A percentile compares a stretch with the other conserved stretches of the same genome.
phyloP scores from a whole-genome alignment of 2,329 filamentous ascomycete species.

The Tolypocladium sp. region DNA sequence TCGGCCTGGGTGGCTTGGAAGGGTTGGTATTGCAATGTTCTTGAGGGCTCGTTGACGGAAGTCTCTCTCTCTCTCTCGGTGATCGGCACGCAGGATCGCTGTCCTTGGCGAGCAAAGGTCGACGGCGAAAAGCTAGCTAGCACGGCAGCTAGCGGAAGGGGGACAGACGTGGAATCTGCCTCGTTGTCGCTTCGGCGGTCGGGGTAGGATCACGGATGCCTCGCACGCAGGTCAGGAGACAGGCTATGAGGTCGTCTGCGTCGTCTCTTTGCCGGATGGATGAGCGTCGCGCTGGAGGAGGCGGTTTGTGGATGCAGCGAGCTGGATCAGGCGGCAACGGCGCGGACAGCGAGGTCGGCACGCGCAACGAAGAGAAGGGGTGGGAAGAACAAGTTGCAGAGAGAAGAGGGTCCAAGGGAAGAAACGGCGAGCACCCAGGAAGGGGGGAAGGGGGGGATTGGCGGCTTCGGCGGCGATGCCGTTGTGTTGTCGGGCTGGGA shows the following conservation, averaged over 20 bases:
- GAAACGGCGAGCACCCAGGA: constrained; percentile 9
- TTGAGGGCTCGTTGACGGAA: constrained; percentile 1
- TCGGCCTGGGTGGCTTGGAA: constrained; percentile 9
- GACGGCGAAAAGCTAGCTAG: not conserved
- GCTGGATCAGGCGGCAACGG: constrained; percentile 1
- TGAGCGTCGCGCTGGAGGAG: not conserved
- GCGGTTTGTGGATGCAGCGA: not conserved
- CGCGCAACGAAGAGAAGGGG: not conserved
- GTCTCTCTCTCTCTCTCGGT: not conserved
- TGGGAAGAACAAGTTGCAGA: constrained; percentile 3
- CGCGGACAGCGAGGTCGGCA: not conserved
- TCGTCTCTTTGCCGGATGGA: not conserved
- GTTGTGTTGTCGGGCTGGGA: constrained; percentile 16
- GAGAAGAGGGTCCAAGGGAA: constrained; percentile 5
- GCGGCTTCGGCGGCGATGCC: constrained; percentile 16
- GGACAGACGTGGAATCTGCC: not conserved
- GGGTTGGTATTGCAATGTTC: constrained; percentile 11
- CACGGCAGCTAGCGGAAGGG: not conserved
- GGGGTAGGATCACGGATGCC: not conserved
- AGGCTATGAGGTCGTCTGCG: not conserved
- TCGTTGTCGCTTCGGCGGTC: not conserved
- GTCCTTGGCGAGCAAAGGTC: not conserved
- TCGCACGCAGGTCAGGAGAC: not conserved
- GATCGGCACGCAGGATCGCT: not conserved
- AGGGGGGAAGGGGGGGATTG: constrained; percentile 9